These are phyloP conservation scores for Neurospora discreta DNA, from an alignment of 495 filamentous ascomycete genomes.

Conservation along the genomic window DNA sequence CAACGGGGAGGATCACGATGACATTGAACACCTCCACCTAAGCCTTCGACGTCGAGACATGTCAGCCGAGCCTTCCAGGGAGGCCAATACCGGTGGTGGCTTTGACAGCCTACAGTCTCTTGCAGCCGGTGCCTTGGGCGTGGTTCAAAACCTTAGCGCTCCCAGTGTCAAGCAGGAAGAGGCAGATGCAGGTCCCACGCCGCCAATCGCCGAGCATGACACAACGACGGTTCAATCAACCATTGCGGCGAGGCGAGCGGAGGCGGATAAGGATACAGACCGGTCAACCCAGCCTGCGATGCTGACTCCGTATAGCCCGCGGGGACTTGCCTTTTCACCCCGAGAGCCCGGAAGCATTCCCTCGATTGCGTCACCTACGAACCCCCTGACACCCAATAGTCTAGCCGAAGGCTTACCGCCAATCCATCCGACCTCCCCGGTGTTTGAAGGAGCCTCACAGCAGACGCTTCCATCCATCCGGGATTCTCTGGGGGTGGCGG, in stretches of 20 bases:
- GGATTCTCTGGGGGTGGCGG: conserved; percentile 21
- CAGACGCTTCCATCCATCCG: conserved; percentile 37
- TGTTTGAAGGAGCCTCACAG: conserved; percentile 27
- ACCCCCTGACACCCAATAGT: conserved; percentile 13
- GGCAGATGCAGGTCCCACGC: conserved; percentile 15
- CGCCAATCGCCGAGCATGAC: conserved; percentile 18
- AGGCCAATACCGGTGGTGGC: conserved; percentile 21
- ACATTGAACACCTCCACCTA: conserved; percentile 1
- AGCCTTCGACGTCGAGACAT: conserved; percentile 3
- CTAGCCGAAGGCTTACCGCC: conserved; percentile 36
- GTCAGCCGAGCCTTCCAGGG: conserved; percentile 4
- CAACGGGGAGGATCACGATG: conserved; percentile 6
- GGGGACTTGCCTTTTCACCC: conserved; percentile 15
- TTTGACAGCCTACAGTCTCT: conserved; percentile 28
- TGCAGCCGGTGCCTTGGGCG: conserved; percentile 27
- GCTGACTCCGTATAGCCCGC: conserved; percentile 13
- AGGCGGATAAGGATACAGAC: conserved; percentile 8
- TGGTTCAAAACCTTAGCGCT: conserved; percentile 9
- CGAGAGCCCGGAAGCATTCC: conserved; percentile 17
- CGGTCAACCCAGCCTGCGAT: conserved; percentile 7
- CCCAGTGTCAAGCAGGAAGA: conserved; percentile 17
- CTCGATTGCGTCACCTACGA: conserved; percentile 18
- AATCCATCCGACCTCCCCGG: conserved; percentile 35
- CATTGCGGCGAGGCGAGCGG: conserved; percentile 10
- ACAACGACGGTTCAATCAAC: conserved; percentile 9